These are phyloP conservation scores for Fusarium sp. DNA, from an alignment of 2,329 filamentous ascomycete species.

Conservation along the genomic window DNA sequence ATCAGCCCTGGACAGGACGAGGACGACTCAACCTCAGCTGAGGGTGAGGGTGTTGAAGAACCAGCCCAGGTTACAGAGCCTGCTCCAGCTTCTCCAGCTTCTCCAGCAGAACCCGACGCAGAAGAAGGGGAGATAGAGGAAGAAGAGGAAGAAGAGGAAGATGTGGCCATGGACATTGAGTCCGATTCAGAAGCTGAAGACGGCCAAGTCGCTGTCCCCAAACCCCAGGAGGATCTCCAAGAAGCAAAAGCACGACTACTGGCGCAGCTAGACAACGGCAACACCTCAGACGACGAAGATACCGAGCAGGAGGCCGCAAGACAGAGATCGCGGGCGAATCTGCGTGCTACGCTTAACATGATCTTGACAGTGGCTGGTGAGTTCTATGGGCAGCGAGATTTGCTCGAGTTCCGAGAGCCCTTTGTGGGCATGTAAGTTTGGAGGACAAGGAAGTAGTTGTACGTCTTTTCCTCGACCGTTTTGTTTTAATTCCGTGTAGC, in stretches of 20 bases:
- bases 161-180: constrained; percentile 56
- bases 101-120: constrained; percentile 18
- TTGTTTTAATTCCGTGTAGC: constrained; percentile 22
- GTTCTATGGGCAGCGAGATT: constrained; percentile 86
- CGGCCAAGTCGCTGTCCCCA: constrained; percentile 44
- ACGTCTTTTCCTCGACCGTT: constrained; percentile 20
- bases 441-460: constrained; percentile 4
- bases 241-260: constrained; percentile 60
- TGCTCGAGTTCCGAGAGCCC: constrained; percentile 77
- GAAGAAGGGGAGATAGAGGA: constrained; percentile 45
- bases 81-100: not conserved
- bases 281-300: constrained; percentile 41
- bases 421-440: constrained; percentile 57
- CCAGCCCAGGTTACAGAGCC: not conserved
- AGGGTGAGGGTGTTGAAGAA: constrained; percentile 20
- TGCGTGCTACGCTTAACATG: constrained; percentile 86
- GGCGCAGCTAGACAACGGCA: constrained; percentile 51
- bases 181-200: constrained; percentile 51
- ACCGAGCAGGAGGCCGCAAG: constrained; percentile 42
- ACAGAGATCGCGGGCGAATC: constrained; percentile 57
- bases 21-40: constrained; percentile 12
- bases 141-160: constrained; percentile 44
- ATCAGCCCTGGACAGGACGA: constrained; percentile 31
- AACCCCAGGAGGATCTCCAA: constrained; percentile 53
- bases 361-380: constrained; percentile 88